phyloP scores from a whole-genome alignment of 768 basidiomycete species.

The Antrodiella citrinella region DNA sequence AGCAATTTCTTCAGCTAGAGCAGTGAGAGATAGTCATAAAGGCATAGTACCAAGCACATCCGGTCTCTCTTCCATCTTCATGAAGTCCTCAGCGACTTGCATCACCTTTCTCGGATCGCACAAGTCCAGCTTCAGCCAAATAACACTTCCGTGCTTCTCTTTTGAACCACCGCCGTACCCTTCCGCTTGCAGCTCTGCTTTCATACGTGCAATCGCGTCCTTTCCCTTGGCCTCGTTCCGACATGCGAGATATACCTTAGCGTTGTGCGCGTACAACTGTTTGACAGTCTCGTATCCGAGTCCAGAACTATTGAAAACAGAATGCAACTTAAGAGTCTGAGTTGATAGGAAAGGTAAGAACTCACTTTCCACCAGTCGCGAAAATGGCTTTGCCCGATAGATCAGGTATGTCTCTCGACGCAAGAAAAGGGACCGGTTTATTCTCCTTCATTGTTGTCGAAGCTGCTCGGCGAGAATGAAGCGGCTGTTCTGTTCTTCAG shows the following conservation, averaged over 20 bases:
- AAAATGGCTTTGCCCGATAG: slow-evolving; percentile 43
- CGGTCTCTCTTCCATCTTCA: slow-evolving; percentile 31
- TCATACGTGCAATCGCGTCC: slow-evolving; percentile 39
- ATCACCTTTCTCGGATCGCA: slow-evolving; percentile 28
- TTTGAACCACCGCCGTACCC: neutral
- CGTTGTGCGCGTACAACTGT: slow-evolving; percentile 43
- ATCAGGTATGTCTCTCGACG: slow-evolving; percentile 34
- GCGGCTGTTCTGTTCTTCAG: too few relatives aligned
- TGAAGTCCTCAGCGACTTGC: slow-evolving; percentile 27
- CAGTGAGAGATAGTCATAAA: too few relatives aligned
- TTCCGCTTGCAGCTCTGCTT: slow-evolving; percentile 30
- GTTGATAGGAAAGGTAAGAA: neutral
- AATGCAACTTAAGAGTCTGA: neutral
- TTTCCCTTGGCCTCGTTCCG: slow-evolving; percentile 38
- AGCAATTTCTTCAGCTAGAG: neutral
- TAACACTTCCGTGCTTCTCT: slow-evolving; percentile 9
- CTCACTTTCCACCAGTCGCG: slow-evolving; percentile 54
- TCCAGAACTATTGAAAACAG: slow-evolving; percentile 27
- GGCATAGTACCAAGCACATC: slow-evolving; percentile 37
- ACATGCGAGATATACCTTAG: slow-evolving; percentile 53
- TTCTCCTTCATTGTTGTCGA: too few relatives aligned
- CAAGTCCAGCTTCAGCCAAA: slow-evolving; percentile 33
- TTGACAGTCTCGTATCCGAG: slow-evolving; percentile 45
- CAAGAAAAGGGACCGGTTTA: slow-evolving; percentile 20
- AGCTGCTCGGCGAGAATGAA: too few relatives aligned